Percentiles rank a stretch among this genome's conserved stretches.
Conservation (phyloP, 2,329 filamentous ascomycete genomes). For the Neodidymelliopsis sp. region DNA sequence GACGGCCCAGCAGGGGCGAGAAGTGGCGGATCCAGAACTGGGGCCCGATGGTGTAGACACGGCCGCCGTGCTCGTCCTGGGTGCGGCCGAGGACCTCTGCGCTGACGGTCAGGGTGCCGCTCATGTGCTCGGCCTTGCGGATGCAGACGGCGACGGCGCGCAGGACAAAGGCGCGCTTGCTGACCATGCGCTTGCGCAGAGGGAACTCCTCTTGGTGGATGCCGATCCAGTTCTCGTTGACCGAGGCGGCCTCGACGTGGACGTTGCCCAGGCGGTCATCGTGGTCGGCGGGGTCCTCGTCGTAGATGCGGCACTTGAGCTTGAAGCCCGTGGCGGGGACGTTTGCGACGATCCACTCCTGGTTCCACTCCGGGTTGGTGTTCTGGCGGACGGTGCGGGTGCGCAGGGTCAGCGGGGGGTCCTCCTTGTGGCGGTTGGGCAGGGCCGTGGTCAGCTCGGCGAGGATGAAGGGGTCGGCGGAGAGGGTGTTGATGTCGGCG, state of each 20-base stretch:
- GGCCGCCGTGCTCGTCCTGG: slow-evolving; percentile 66
- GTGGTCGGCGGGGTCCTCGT: slow-evolving; percentile 86
- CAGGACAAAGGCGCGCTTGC: slow-evolving; percentile 83
- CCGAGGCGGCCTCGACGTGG: slow-evolving; percentile 68
- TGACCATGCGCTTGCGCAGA: slow-evolving; percentile 83
- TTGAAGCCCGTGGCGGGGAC: slow-evolving; percentile 81
- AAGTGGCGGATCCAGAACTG: slow-evolving; percentile 81
- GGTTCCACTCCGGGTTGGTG: slow-evolving; percentile 81
- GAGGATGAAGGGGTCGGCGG: slow-evolving; percentile 83
- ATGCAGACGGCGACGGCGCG: slow-evolving; percentile 72
- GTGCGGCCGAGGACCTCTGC: slow-evolving; percentile 81
- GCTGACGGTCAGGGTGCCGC: slow-evolving; percentile 74
- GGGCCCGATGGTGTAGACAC: slow-evolving; percentile 82
- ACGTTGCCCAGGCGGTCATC: slow-evolving; percentile 90
- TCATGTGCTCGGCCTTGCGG: slow-evolving; percentile 68
- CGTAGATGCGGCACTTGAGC: slow-evolving; percentile 85
- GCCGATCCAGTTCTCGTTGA: slow-evolving; percentile 73
- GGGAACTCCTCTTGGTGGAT: slow-evolving; percentile 70
- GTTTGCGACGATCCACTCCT: slow-evolving; percentile 87
- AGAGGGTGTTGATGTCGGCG: slow-evolving; percentile 77
- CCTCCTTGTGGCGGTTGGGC: slow-evolving; percentile 83
- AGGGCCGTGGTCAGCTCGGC: slow-evolving; percentile 77
- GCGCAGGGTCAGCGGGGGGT: slow-evolving; percentile 76
- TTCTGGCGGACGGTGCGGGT: slow-evolving; percentile 77
- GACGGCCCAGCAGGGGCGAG: slow-evolving; percentile 84